Base-by-base conservation (phyloP, 1,284 basidiomycete species). In the Ceratorhiza oryzae-sativae region DNA sequence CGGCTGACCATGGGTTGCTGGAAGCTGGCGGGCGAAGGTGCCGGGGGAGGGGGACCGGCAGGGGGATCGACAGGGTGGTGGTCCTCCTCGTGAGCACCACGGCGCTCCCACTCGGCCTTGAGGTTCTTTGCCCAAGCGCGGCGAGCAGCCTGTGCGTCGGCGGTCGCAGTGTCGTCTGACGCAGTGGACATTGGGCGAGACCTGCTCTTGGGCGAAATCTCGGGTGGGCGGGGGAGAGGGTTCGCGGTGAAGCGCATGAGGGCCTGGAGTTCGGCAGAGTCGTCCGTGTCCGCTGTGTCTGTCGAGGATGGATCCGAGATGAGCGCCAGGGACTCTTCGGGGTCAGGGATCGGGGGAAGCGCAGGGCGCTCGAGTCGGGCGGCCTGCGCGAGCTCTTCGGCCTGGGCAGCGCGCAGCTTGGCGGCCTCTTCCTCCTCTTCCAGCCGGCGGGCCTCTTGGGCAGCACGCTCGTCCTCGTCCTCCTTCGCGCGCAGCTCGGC, bases 81-180 rank as follows among this genome's bases (percentile, higher is more conserved):
- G 1, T 70, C 51, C 41, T 70, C 67, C 20, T 70, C 67, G 53
- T 70, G 41, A 2, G 55, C 67, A 10, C 67, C 67, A 18, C 67
- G 67, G 30, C 67, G 67, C 25, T 70, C 67, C 67, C 67, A 70
- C 55, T 70, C 55, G 42, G n/a, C 18, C 53, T 59, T 59, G 25
- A 70, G 42, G 23, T 49, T 70, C 20, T 58, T 49, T 10, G 55
- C 55, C 67, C 67, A 70, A 18, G 55, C 67, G 23, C 67, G 67
- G 42, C 67, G 67, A 6, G 67, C 67, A 45, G 67, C 67, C 18
- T 58, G 53, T 3, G 67, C 36, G 41, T 51, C 55, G n/a, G 41
- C 3, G 2, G 55, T 70, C 41, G 41, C 10, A 20, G 49, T 53
- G 23, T 39, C 39, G n/a, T 56, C 63, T 18, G 48, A 42, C 25